Evolutionary conservation across 2,329 filamentous ascomycete species (phyloP), one percentile per base, ranked within the genome.

Genomic region (Alternaria metachromatica): DNA sequence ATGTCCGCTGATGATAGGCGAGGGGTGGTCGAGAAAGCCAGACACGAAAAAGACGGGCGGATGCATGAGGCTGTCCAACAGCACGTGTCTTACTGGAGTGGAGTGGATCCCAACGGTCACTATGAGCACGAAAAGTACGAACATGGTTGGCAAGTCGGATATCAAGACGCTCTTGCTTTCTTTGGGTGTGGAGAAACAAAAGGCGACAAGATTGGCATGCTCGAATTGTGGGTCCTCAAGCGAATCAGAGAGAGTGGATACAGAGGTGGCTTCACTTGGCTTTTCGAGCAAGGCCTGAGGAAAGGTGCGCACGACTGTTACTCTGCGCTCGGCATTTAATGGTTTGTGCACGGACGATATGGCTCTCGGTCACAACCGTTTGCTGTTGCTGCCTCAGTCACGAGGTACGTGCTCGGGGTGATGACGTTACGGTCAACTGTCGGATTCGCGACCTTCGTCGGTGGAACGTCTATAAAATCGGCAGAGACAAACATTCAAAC

Each of bases 141-240:
- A 63, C 72, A 82, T n/a, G 87, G 87, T 2, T 89, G 85, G 84
- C 82, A 85, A 20, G 70, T 86, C 1, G 87, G 87, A 1, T 89
- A 84, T 67, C 78, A 78, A n/a, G 87, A 89, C 76, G 86, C 86
- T 1, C 65, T 80, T 57, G 72, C 71, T 0, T 89, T 89, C 72
- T 87, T 87, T 63, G 61, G 72, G 30, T 77, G 80, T 3, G 80
- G 80, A 66, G 78, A 81, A 33, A 72, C 74, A 0, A 67, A 66
- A 48, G 70, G 71, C 3, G 86, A 88, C 72, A 84, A 80, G 70
- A 87, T 89, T 75, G 87, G 87, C 8, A 85, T 83, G 73, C 64
- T 87, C 44, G 87, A 89, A 62, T 67, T 88, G n/a, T 89, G 87
- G 87, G 75, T 84, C 13, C 76, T 85, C 72, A 88, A 87, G 76